Percentiles rank a stretch among this genome's conserved stretches.
phyloP scores from a whole-genome alignment of 1,284 basidiomycete genomes.

The Sporisorium sorghi region DNA sequence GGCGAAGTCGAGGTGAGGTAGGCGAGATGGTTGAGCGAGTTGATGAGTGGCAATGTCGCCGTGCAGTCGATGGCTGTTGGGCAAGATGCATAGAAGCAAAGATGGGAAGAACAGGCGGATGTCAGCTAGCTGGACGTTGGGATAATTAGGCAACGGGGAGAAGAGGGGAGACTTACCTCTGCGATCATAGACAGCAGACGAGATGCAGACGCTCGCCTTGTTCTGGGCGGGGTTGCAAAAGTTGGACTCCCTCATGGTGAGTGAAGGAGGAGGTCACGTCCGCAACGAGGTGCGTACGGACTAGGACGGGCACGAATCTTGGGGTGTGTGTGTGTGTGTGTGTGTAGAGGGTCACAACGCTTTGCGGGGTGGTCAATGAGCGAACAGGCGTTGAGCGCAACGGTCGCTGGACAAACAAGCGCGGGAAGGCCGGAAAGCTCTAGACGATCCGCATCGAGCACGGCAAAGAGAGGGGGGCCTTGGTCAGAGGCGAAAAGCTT shows the following conservation, averaged over 20 bases:
- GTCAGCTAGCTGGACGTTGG: constrained; percentile 20
- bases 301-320: background rate
- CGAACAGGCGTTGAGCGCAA: constrained; percentile 6
- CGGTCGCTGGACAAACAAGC: background rate
- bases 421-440: constrained; percentile 10
- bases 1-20: constrained; percentile 98
- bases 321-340: background rate
- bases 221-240: constrained; percentile 95
- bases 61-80: constrained; percentile 85
- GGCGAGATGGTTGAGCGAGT: constrained; percentile 94
- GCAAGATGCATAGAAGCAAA: background rate
- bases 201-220: constrained; percentile 93
- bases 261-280: constrained; percentile 24
- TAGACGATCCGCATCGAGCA: constrained; percentile 12
- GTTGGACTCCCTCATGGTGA: constrained; percentile 92
- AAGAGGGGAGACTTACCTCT: constrained; percentile 69
- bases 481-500: background rate
- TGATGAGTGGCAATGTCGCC: constrained; percentile 89
- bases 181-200: constrained; percentile 92
- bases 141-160: background rate
- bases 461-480: background rate
- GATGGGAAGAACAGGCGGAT: constrained; percentile 1
- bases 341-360: constrained; percentile 6
- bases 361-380: background rate
- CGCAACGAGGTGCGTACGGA: constrained; percentile 27